Evolutionary conservation across 306 rosid species (phyloP).

Genomic region (Inga leiocalycina): DNA sequence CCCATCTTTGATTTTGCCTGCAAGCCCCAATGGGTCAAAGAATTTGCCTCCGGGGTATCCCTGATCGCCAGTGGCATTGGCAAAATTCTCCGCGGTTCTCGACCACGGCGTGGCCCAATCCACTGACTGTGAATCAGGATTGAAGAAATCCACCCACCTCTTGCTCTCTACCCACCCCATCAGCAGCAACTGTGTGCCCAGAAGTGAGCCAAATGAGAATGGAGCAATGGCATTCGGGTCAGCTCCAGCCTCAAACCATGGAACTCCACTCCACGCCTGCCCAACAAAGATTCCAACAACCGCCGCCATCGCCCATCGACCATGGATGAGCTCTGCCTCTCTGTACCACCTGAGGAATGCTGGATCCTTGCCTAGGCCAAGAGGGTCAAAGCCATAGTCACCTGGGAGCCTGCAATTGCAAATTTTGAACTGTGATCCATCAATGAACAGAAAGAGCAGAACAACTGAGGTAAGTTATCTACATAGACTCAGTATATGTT

Average conservation of each 20-base stretch:
- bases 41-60: constrained; percentile 98
- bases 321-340: constrained; percentile 99
- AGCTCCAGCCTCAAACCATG: constrained; percentile 98
- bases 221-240: constrained; percentile 89
- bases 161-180: constrained; percentile 99
- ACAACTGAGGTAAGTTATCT: not conserved
- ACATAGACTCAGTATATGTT: not conserved
- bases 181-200: constrained; percentile 87
- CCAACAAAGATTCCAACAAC: constrained; percentile 94
- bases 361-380: constrained; percentile 93
- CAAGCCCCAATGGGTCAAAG: constrained; percentile 83
- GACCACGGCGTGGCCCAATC: constrained; percentile 99
- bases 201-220: constrained; percentile 89
- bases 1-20: constrained; percentile 63
- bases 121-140: constrained; percentile 92
- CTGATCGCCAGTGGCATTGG: constrained; percentile 86
- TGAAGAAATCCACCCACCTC: constrained; percentile 98
- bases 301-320: constrained; percentile 98
- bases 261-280: constrained; percentile 97
- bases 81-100: constrained; percentile 80
- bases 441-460: not conserved
- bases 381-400: constrained; percentile 94
- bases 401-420: constrained; percentile 80
- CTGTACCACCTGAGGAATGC: constrained; percentile 96
- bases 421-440: not conserved